Evolutionary conservation across 805 yeast species (phyloP).

Genomic region (Candida insectorum): DNA sequence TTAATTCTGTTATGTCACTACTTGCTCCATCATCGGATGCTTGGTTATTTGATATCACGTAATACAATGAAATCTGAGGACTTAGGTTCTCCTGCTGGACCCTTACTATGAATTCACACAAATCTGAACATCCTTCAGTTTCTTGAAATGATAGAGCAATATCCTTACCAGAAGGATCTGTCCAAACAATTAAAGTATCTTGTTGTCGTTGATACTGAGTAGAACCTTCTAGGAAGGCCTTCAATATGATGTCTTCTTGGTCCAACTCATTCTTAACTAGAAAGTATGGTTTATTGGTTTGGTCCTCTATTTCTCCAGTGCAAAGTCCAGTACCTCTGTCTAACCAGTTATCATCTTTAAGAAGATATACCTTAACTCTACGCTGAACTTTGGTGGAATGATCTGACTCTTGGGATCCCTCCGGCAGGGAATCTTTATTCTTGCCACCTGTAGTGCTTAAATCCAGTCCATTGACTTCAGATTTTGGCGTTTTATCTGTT

Average conservation of each 20-base stretch:
- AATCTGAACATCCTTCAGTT: conserved; percentile 77
- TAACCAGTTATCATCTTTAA: conserved; percentile 80
- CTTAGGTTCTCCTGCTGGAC: conserved; percentile 57
- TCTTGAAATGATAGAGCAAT: conserved; percentile 92
- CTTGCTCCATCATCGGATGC: conserved; percentile 17
- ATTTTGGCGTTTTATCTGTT: conserved; percentile 1
- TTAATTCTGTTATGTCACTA: conserved; percentile 64
- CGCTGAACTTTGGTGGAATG: conserved; percentile 48
- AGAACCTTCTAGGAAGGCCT: conserved; percentile 65
- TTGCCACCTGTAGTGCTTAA: no score
- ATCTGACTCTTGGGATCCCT: conserved; percentile 1
- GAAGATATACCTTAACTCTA: conserved; percentile 86
- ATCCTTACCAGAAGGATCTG: conserved; percentile 69
- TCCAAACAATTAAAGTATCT: conserved; percentile 93
- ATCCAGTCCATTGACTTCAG: neutral
- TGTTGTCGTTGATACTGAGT: conserved; percentile 91
- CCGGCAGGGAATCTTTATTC: no score
- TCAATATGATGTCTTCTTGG: conserved; percentile 54
- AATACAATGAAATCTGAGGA: conserved; percentile 61
- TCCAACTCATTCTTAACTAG: conserved; percentile 71
- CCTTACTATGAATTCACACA: conserved; percentile 76
- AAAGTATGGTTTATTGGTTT: conserved; percentile 49
- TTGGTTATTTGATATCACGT: conserved; percentile 50
- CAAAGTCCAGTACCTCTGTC: conserved; percentile 94
- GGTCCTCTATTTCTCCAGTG: conserved; percentile 56